phyloP scores from a whole-genome alignment of 2,329 filamentous ascomycete species.

The Stagonosporopsis rhizophila region DNA sequence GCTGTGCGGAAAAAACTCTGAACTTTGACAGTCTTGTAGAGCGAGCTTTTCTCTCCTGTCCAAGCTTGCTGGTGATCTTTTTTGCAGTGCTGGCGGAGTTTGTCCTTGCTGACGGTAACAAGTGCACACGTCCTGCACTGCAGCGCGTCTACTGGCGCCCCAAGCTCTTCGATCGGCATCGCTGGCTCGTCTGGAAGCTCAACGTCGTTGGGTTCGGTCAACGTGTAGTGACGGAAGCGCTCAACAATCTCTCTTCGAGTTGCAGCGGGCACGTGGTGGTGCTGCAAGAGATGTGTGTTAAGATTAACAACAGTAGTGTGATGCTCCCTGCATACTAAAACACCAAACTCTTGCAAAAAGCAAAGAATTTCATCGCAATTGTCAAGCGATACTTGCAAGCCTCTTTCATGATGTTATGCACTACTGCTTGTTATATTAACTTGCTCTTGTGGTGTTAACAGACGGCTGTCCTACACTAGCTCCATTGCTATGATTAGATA shows the following conservation, averaged over 20 bases:
- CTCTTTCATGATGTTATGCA: neutral
- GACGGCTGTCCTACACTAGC: conserved; percentile 5
- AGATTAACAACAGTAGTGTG: neutral
- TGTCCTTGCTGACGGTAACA: neutral
- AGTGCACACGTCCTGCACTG: neutral
- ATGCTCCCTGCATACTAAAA: neutral
- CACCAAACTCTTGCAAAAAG: conserved; percentile 3
- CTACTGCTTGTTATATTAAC: conserved; percentile 5
- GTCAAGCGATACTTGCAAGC: conserved; percentile 4
- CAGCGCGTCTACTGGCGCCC: neutral
- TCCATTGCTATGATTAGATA: conserved; percentile 3
- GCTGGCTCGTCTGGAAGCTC: neutral
- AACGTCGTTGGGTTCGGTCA: neutral
- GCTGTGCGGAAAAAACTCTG: neutral
- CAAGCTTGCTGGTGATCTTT: neutral
- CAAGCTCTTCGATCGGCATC: neutral
- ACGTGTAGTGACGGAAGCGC: neutral
- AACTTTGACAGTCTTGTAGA: neutral
- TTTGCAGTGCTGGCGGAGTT: neutral
- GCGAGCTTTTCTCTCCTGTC: conserved; percentile 1
- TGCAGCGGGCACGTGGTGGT: neutral
- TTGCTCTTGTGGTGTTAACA: conserved; percentile 1
- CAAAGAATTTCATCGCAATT: neutral
- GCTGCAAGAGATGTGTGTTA: neutral
- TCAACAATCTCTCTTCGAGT: neutral